Evolutionary conservation across 2,329 filamentous ascomycete genomes (phyloP).

Genomic region (Pseudogymnoascus sp.): DNA sequence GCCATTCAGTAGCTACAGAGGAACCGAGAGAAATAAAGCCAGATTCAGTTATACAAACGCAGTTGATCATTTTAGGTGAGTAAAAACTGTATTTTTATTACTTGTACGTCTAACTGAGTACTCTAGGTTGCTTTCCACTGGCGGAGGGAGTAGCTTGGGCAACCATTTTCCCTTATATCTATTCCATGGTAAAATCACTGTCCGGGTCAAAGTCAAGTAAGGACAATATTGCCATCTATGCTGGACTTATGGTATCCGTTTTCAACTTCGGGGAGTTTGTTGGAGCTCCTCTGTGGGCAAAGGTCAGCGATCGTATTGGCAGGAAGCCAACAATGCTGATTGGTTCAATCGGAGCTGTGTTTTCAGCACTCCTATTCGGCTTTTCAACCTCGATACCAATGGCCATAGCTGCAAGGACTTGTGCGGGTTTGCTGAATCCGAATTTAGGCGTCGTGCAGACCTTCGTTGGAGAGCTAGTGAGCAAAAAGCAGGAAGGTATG

Average conservation of each 20-base stretch:
- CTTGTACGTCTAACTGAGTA: not conserved
- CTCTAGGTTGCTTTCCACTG: conserved; percentile 13
- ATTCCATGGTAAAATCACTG: conserved; percentile 91
- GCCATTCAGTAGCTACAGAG: not conserved
- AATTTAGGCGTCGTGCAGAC: conserved; percentile 91
- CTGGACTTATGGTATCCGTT: conserved; percentile 86
- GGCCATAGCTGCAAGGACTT: conserved; percentile 74
- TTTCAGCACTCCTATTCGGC: conserved; percentile 85
- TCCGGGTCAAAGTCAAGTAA: conserved; percentile 65
- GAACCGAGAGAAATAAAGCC: not conserved
- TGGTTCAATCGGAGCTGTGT: conserved; percentile 74
- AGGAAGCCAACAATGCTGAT: conserved; percentile 83
- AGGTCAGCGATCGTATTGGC: conserved; percentile 80
- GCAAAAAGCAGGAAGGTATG: conserved; percentile 81
- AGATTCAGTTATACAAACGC: not conserved
- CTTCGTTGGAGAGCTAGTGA: conserved; percentile 84
- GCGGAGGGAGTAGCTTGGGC: conserved; percentile 93
- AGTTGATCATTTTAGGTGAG: not conserved
- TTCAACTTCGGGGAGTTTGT: conserved; percentile 92
- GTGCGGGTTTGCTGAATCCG: conserved; percentile 82
- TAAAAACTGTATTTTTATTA: not conserved
- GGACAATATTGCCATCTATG: conserved; percentile 77
- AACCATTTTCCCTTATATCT: conserved; percentile 95
- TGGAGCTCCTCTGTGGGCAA: conserved; percentile 83
- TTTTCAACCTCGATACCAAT: conserved; percentile 73